phyloP scores from a whole-genome alignment of 2,329 filamentous ascomycete genomes.

The Sporothrix dimorphospora region DNA sequence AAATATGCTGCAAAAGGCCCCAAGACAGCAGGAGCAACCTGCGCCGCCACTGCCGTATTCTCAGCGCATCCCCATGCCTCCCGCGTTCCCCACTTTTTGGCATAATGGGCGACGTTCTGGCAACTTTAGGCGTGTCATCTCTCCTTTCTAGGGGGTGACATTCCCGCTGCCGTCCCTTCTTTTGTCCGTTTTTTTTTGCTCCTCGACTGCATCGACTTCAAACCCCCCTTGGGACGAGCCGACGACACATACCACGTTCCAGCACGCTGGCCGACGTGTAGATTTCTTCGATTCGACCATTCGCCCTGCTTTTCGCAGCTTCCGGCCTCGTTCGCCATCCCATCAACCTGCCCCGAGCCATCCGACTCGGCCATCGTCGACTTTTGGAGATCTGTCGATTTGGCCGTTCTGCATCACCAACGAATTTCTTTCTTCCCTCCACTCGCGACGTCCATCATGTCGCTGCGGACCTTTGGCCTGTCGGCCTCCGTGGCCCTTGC shows the following conservation, averaged over 20 bases:
- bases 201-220: constrained; percentile 8
- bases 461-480: constrained; percentile 16
- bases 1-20: not conserved
- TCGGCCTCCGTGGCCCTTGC: constrained; percentile 24
- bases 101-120: constrained; percentile 9
- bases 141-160: constrained; percentile 19
- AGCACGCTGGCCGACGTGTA: constrained; percentile 16
- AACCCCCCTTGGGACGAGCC: constrained; percentile 12
- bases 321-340: not conserved
- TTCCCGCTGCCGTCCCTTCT: constrained; percentile 20
- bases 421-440: not conserved
- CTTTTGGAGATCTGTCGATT: not conserved
- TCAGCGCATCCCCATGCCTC: constrained; percentile 12
- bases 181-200: not conserved
- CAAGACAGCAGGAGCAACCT: not conserved
- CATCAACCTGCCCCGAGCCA: constrained; percentile 16
- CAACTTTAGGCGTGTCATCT: constrained; percentile 27
- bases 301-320: not conserved
- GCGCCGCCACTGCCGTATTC: not conserved
- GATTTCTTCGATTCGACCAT: not conserved
- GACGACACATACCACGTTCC: constrained; percentile 14
- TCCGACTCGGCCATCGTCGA: constrained; percentile 14
- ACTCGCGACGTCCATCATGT: constrained; percentile 12
- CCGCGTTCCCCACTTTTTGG: constrained; percentile 23
- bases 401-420: not conserved